Percentiles rank a stretch among this genome's conserved stretches.
These are phyloP conservation scores for Tetraselmis chui DNA, from an alignment of 139 green algal genomes.

Conservation along the genomic window DNA sequence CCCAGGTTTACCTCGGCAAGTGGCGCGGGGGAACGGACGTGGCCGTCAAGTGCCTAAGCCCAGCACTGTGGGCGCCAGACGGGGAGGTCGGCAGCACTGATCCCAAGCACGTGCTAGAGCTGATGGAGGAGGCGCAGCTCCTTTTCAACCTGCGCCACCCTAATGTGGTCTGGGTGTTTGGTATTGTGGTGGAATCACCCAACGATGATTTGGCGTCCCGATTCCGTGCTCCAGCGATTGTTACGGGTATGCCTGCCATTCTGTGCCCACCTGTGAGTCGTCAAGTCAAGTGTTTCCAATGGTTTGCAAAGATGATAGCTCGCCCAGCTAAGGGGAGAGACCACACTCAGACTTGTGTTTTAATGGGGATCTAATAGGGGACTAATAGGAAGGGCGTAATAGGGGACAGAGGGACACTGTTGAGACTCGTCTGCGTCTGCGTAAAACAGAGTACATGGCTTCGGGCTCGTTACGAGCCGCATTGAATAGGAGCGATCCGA, in stretches of 20 bases:
- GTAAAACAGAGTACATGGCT: conserved; percentile 61
- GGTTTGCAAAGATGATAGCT: too few relatives aligned
- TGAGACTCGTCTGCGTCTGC: too few relatives aligned
- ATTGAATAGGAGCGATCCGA: conserved; percentile 39
- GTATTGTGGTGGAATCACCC: conserved; percentile 46
- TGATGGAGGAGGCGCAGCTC: conserved; percentile 56
- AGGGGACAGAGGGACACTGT: too few relatives aligned
- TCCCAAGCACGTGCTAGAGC: conserved; percentile 44
- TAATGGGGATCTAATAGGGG: too few relatives aligned
- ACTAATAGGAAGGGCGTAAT: too few relatives aligned
- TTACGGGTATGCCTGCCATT: background rate
- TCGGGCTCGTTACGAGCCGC: conserved; percentile 50
- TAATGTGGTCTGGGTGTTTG: conserved; percentile 66
- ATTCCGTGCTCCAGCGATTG: background rate
- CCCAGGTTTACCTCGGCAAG: conserved; percentile 26
- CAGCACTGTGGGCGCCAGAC: conserved; percentile 41
- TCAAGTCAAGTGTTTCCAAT: too few relatives aligned
- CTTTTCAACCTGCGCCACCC: conserved; percentile 50
- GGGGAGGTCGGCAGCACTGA: conserved; percentile 4
- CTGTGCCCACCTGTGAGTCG: too few relatives aligned
- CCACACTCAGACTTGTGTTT: too few relatives aligned
- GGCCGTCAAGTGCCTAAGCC: conserved; percentile 70
- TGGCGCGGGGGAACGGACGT: conserved; percentile 56
- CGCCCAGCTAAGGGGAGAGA: too few relatives aligned
- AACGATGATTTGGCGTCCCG: background rate